phyloP scores from a whole-genome alignment of 2,329 filamentous ascomycete species.

The Hypocrella siamensis region DNA sequence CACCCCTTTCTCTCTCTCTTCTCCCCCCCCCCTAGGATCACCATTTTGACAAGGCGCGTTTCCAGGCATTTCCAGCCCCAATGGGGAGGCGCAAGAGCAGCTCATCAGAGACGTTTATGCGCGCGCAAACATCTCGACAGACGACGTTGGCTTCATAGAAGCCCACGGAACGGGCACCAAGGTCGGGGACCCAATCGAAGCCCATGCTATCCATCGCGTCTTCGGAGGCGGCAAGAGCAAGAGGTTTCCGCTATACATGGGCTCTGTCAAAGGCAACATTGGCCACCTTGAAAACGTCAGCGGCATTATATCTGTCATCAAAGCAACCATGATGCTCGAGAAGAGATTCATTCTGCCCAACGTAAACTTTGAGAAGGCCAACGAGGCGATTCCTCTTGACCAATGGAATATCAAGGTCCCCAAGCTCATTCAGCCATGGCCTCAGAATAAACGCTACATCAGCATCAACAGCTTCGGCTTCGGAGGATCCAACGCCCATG shows the following conservation, averaged over 20 bases:
- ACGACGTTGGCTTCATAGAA: slow-evolving; percentile 22
- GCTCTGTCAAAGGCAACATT: slow-evolving; percentile 33
- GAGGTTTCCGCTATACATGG: slow-evolving; percentile 25
- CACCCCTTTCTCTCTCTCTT: no score
- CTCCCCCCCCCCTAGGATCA: no score
- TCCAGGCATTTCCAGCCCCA: slow-evolving; percentile 41
- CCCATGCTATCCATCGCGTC: slow-evolving; percentile 27
- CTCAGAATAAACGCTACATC: slow-evolving; percentile 29
- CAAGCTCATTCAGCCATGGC: slow-evolving; percentile 28
- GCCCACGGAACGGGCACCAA: slow-evolving; percentile 41
- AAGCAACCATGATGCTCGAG: slow-evolving; percentile 33
- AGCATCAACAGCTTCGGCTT: slow-evolving; percentile 34
- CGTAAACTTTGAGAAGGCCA: slow-evolving; percentile 31
- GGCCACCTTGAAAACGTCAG: slow-evolving; percentile 35
- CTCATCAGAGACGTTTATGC: slow-evolving; percentile 22
- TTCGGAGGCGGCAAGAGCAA: slow-evolving; percentile 21
- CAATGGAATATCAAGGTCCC: slow-evolving; percentile 34
- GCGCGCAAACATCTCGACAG: slow-evolving; percentile 11
- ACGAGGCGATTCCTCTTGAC: slow-evolving; percentile 31
- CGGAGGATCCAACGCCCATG: slow-evolving; percentile 28
- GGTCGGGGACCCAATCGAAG: slow-evolving; percentile 39
- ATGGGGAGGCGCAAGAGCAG: slow-evolving; percentile 26
- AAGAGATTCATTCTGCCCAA: slow-evolving; percentile 33
- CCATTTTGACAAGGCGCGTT: background rate
- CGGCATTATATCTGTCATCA: slow-evolving; percentile 33